Evolutionary conservation across 2,329 filamentous ascomycete species (phyloP).

Genomic region (Botrytis cinerea): DNA sequence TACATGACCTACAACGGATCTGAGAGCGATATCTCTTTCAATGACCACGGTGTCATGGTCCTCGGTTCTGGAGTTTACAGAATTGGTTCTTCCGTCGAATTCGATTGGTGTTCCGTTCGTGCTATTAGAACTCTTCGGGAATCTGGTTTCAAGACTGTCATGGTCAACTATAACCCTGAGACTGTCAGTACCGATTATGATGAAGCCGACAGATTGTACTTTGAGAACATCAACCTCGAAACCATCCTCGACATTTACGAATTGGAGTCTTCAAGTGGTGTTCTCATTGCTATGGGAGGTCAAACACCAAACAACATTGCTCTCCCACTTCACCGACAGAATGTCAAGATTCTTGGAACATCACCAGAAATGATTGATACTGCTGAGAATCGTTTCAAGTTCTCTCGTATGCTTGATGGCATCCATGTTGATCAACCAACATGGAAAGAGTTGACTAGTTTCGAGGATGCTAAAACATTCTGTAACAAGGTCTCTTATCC

Average conservation of each 20-base stretch:
- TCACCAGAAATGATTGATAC: constrained; percentile 95
- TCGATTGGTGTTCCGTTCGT: constrained; percentile 97
- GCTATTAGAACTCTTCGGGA: constrained; percentile 78
- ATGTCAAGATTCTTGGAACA: constrained; percentile 88
- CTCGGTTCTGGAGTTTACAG: constrained; percentile 95
- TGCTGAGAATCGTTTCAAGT: constrained; percentile 97
- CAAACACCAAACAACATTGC: constrained; percentile 98
- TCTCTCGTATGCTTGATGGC: constrained; percentile 94
- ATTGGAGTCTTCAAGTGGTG: constrained; percentile 78
- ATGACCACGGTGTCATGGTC: constrained; percentile 87
- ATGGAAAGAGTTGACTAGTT: constrained; percentile 97
- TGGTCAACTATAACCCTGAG: constrained; percentile 75
- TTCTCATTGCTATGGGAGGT: constrained; percentile 93
- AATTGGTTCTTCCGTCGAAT: constrained; percentile 96
- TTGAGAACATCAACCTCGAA: constrained; percentile 95
- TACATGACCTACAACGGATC: constrained; percentile 96
- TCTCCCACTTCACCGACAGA: constrained; percentile 86
- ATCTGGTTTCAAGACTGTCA: constrained; percentile 94
- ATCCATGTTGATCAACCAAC: constrained; percentile 96
- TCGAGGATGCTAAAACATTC: constrained; percentile 81
- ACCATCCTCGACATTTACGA: constrained; percentile 99
- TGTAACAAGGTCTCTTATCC: constrained; percentile 86
- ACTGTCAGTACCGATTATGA: constrained; percentile 85
- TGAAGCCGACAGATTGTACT: constrained; percentile 87
- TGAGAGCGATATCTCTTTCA: constrained; percentile 88